These are phyloP conservation scores for Simplicillium sp. DNA, from an alignment of 2,329 filamentous ascomycete species.

Conservation along the genomic window DNA sequence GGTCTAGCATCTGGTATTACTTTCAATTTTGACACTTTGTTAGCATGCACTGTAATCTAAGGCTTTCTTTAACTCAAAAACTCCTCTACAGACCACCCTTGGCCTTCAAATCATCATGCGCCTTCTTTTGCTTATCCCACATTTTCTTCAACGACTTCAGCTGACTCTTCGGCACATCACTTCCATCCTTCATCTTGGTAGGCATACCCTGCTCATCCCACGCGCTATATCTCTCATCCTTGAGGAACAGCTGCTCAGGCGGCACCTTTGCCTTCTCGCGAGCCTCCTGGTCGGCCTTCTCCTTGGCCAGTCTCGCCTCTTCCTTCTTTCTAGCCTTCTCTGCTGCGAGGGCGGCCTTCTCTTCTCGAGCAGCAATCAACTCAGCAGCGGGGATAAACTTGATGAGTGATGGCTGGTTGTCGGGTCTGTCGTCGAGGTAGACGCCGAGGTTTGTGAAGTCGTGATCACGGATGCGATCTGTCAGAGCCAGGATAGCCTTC, in stretches of 20 bases:
- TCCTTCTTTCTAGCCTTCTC: constrained; percentile 50
- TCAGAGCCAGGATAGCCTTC: constrained; percentile 66
- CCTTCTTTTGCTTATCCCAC: constrained; percentile 85
- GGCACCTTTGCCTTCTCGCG: constrained; percentile 47
- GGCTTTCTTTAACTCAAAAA: neutral
- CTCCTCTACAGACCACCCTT: constrained; percentile 18
- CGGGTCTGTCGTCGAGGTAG: constrained; percentile 76
- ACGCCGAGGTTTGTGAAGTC: constrained; percentile 76
- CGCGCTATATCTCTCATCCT: constrained; percentile 52
- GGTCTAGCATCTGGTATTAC: too few species aligned
- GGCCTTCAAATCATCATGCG: constrained; percentile 51
- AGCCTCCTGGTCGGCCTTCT: constrained; percentile 43
- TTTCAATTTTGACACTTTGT: neutral
- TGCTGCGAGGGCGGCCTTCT: constrained; percentile 50
- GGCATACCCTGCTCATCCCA: constrained; percentile 83
- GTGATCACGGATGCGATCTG: constrained; percentile 71
- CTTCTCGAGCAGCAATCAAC: constrained; percentile 47
- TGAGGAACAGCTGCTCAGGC: constrained; percentile 47
- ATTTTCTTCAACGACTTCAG: constrained; percentile 79
- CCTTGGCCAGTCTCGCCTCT: constrained; percentile 39
- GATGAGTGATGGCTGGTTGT: constrained; percentile 60
- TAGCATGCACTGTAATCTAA: neutral
- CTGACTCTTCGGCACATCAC: constrained; percentile 71
- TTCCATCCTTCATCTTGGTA: constrained; percentile 65
- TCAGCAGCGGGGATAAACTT: constrained; percentile 51